Percentiles rank a stretch among this genome's conserved stretches.
These are phyloP conservation scores for Epicoccum nigrum DNA, from an alignment of 2,329 filamentous ascomycete genomes.

Conservation along the genomic window DNA sequence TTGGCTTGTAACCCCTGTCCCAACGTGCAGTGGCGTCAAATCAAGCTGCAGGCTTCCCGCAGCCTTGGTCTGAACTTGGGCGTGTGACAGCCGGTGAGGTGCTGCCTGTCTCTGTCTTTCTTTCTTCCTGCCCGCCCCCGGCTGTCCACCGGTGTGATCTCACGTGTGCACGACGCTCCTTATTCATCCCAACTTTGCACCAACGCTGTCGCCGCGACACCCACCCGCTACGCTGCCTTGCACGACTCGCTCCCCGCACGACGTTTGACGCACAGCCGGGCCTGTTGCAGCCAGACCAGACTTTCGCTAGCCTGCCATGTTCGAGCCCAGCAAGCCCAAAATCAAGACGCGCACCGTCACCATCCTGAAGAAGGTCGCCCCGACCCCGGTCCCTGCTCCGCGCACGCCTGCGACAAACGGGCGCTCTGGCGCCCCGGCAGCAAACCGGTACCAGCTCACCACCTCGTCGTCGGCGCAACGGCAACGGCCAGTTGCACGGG, in stretches of 20 bases:
- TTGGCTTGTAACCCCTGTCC: slow-evolving; percentile 21
- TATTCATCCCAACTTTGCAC: slow-evolving; percentile 2
- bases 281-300: neutral
- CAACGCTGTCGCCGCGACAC: neutral
- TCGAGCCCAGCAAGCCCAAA: slow-evolving; percentile 40
- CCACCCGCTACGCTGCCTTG: neutral
- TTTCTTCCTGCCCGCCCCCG: neutral
- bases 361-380: slow-evolving; percentile 33
- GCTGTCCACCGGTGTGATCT: neutral
- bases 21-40: slow-evolving; percentile 30
- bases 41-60: slow-evolving; percentile 20
- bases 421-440: slow-evolving; percentile 30
- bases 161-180: neutral
- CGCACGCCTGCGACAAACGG: slow-evolving; percentile 22
- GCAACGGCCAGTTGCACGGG: slow-evolving; percentile 23
- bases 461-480: slow-evolving; percentile 24
- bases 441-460: slow-evolving; percentile 37
- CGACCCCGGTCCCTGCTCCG: slow-evolving; percentile 12
- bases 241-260: slow-evolving; percentile 1
- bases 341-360: slow-evolving; percentile 42
- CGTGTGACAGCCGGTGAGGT: slow-evolving; percentile 14
- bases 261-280: neutral
- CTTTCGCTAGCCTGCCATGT: slow-evolving; percentile 31
- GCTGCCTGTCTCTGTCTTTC: slow-evolving; percentile 24
- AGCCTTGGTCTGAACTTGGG: slow-evolving; percentile 11